Evolutionary conservation across 2,329 filamentous ascomycete species (phyloP), one percentile per base, ranked within the genome.

Genomic region (Pestalotiopsis sp.): DNA sequence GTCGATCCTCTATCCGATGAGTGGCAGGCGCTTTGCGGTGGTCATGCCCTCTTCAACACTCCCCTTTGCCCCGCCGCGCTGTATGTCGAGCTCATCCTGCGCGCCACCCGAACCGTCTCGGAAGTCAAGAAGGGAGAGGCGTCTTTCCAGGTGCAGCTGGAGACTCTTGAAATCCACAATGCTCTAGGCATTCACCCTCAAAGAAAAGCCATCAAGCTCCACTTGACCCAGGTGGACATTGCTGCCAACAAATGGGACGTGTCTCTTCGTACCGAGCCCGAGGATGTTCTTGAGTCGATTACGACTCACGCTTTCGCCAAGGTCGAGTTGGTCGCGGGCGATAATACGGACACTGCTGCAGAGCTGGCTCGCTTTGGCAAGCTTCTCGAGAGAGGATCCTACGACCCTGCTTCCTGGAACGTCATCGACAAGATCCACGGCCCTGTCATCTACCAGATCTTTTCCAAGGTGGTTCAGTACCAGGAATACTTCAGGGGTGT

Each of bases 1-100:
- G 75, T 85, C 71, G 81, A 83, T 68, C 81, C 79, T 0, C 64
- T 60, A 5, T 73, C 67, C 0, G 65, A 75, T 0, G 72, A 77
- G 35, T 85, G 79, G 68, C 60, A 77, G 30, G 58, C 70, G 0
- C 68, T 80, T 4, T 63, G 84, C 0, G 66, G 71, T 0, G 79
- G 78, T 17, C 82, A 85, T 67, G 57, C 79, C 1, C 79, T 81
- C 58, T 77, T 35, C 22, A 58, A 35, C 56, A 58, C 56, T 17
- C 56, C 56, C 22, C 11, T 58, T 3, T 58, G 56, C 22, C 56
- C 56, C 24, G 56, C 56, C 14, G 26, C 56, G 22, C 56, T 58
- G 10, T 26, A 26, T 22, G 56, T 58, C 22, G 26, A 35, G 22
- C 22, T 58, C 3, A 35, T 35, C 4, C 22, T 58, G 11, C 22